These are phyloP conservation scores for Dendrobium chrysotoxum DNA, from an alignment of 106 monocot species.

Conservation along the genomic window DNA sequence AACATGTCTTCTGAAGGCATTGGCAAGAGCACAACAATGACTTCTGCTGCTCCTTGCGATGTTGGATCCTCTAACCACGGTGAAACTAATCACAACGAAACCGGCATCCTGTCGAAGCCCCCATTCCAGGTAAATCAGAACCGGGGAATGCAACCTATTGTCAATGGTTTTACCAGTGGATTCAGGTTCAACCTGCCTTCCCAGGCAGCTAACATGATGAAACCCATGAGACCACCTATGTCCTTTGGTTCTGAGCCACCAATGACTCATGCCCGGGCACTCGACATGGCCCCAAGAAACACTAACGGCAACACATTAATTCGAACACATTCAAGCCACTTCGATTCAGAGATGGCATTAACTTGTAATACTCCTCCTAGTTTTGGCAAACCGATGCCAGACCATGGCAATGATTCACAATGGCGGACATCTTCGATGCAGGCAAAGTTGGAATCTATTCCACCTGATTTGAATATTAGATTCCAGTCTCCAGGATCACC, in stretches of 20 bases:
- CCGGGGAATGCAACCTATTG: not conserved
- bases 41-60: not conserved
- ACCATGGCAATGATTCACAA: conserved; percentile 4
- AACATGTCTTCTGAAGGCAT: not conserved
- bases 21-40: too few species aligned
- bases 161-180: conserved; percentile 21
- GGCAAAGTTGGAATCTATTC: conserved; percentile 18
- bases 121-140: conserved; percentile 25
- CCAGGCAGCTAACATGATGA: not conserved
- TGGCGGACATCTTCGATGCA: conserved; percentile 18
- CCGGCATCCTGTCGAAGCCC: conserved; percentile 2
- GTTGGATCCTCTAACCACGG: not conserved
- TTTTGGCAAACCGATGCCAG: conserved; percentile 1
- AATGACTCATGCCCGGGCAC: not conserved
- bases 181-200: conserved; percentile 1
- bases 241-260: conserved; percentile 5
- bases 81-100: not conserved
- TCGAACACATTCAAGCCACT: conserved; percentile 4
- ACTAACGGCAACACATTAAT: not conserved
- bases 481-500: conserved; percentile 63
- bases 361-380: not conserved
- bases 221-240: not conserved
- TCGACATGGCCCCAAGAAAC: conserved; percentile 31
- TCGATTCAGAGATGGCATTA: conserved; percentile 13
- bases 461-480: conserved; percentile 52